Conservation (phyloP, 495 filamentous ascomycete genomes). For the Neurospora sp. region DNA sequence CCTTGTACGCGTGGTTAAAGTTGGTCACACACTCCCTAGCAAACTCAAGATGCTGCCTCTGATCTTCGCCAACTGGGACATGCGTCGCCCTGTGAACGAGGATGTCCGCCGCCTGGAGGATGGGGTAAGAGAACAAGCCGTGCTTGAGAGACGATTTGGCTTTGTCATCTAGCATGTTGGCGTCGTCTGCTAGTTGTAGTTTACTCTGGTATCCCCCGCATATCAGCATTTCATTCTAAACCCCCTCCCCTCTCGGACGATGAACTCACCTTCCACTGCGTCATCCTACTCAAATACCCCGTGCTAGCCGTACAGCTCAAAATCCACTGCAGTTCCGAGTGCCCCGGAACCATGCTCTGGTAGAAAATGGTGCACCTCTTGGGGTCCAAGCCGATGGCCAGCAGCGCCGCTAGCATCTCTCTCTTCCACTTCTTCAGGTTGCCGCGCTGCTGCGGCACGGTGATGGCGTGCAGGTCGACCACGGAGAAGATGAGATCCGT, state of each 20-base stretch:
- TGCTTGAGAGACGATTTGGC: conserved; percentile 58
- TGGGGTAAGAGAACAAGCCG: conserved; percentile 93
- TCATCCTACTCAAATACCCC: conserved; percentile 89
- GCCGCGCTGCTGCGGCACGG: conserved; percentile 52
- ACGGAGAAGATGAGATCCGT: conserved; percentile 65
- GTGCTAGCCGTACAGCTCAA: conserved; percentile 79
- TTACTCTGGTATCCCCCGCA: conserved; percentile 47
- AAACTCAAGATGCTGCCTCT: conserved; percentile 89
- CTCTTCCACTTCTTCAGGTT: conserved; percentile 52
- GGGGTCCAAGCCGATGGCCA: conserved; percentile 78
- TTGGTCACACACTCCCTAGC: conserved; percentile 69
- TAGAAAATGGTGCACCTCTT: conserved; percentile 70
- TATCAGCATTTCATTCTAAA: no score
- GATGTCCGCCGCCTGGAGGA: conserved; percentile 92
- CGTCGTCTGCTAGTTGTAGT: conserved; percentile 46
- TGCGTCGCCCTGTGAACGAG: conserved; percentile 83
- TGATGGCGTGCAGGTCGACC: conserved; percentile 90
- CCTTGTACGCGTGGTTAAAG: conserved; percentile 67
- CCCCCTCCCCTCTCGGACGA: no score
- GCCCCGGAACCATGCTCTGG: conserved; percentile 66
- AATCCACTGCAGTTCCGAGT: conserved; percentile 93
- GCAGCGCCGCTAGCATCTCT: conserved; percentile 66
- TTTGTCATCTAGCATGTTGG: conserved; percentile 39
- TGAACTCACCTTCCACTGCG: conserved; percentile 81
- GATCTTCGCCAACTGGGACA: conserved; percentile 92